Evolutionary conservation across 2,329 filamentous ascomycete genomes (phyloP).

Genomic region (Simplicillium sp.): DNA sequence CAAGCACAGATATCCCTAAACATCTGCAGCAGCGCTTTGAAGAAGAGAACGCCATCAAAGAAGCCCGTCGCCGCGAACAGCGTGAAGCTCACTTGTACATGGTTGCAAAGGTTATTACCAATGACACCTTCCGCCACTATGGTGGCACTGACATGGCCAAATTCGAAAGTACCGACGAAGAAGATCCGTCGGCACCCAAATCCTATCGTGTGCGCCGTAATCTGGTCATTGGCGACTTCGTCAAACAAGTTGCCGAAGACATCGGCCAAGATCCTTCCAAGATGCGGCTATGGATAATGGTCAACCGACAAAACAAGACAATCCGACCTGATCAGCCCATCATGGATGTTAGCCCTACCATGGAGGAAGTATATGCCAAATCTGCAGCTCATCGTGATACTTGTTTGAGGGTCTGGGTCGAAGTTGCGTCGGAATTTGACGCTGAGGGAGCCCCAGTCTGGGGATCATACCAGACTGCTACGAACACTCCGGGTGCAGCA

Average conservation of each 20-base stretch:
- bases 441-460: constrained; percentile 63
- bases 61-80: constrained; percentile 74
- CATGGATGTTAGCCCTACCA: constrained; percentile 63
- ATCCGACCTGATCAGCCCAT: constrained; percentile 84
- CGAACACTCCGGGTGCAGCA: constrained; percentile 33
- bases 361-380: constrained; percentile 57
- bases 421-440: constrained; percentile 59
- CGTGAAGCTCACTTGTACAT: constrained; percentile 94
- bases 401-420: constrained; percentile 78
- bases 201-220: constrained; percentile 64
- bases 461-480: constrained; percentile 51
- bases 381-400: constrained; percentile 54
- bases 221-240: constrained; percentile 70
- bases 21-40: constrained; percentile 59
- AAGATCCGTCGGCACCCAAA: constrained; percentile 61
- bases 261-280: constrained; percentile 57
- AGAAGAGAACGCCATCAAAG: constrained; percentile 69
- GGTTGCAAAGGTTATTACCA: constrained; percentile 70
- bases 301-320: constrained; percentile 96
- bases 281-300: constrained; percentile 90
- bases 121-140: constrained; percentile 71
- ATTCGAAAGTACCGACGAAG: constrained; percentile 54
- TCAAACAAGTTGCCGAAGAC: constrained; percentile 60
- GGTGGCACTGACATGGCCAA: constrained; percentile 75
- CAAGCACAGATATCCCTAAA: constrained; percentile 65